Evolutionary conservation across 306 rosid species (phyloP).

Genomic region (Arachis stenosperma): DNA sequence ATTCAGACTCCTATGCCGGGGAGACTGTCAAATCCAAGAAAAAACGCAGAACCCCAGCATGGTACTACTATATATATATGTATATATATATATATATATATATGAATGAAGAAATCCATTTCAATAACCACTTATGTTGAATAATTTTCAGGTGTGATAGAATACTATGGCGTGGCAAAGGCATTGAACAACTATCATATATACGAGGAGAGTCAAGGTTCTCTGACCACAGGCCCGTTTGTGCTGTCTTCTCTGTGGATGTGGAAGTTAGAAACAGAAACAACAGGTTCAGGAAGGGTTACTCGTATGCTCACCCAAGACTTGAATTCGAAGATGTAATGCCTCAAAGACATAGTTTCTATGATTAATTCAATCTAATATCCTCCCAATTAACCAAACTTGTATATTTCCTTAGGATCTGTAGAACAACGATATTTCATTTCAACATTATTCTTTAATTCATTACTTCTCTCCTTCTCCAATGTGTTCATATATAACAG

Average conservation of each 20-base stretch:
- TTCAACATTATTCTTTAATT: conserved; percentile 1
- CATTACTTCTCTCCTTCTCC: conserved; percentile 25
- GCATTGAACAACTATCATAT: conserved; percentile 71
- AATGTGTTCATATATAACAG: conserved; percentile 2
- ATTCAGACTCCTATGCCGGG: conserved; percentile 86
- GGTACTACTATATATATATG: conserved; percentile 43
- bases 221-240: conserved; percentile 89
- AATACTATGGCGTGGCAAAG: conserved; percentile 79
- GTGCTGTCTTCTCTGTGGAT: conserved; percentile 71
- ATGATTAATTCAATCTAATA: conserved; percentile 47
- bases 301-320: conserved; percentile 63
- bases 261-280: conserved; percentile 62
- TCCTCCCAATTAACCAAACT: neutral
- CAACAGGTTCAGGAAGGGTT: conserved; percentile 71
- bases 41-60: conserved; percentile 91
- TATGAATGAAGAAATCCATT: too few species aligned
- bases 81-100: too few species aligned
- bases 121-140: neutral
- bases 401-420: conserved; percentile 50
- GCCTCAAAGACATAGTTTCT: conserved; percentile 84
- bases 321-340: conserved; percentile 64
- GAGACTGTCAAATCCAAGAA: conserved; percentile 80
- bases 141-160: conserved; percentile 73
- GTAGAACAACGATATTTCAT: neutral
- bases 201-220: conserved; percentile 83